phyloP scores from a whole-genome alignment of 768 basidiomycete species.

The Hygrocybe coccinea region DNA sequence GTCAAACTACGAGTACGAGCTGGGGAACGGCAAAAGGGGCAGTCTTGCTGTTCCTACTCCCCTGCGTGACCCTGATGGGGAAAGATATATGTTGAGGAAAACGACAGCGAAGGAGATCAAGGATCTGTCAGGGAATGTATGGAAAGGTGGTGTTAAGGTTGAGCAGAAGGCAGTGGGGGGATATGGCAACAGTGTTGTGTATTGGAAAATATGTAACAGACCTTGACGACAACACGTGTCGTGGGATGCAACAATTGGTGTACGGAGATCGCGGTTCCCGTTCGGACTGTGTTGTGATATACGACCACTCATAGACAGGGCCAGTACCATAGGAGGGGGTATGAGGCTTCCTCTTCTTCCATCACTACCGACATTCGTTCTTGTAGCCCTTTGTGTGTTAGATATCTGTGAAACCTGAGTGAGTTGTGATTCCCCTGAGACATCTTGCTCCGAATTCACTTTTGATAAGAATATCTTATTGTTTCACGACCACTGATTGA shows the following conservation, averaged over 20 bases:
- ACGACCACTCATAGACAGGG: too few relatives aligned
- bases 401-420: too few relatives aligned
- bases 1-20: conserved; percentile 64
- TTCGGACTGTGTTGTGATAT: too few relatives aligned
- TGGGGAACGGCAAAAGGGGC: conserved; percentile 68
- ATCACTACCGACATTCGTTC: neutral
- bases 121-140: conserved; percentile 56
- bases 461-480: too few relatives aligned
- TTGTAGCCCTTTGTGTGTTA: too few relatives aligned
- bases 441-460: too few relatives aligned
- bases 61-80: conserved; percentile 48
- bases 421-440: too few relatives aligned
- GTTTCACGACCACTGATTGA: too few relatives aligned
- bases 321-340: neutral
- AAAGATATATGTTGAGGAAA: conserved; percentile 54
- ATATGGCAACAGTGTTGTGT: conserved; percentile 59
- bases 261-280: too few relatives aligned
- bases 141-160: conserved; percentile 56
- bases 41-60: conserved; percentile 51
- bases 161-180: conserved; percentile 63
- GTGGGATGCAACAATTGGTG: too few relatives aligned
- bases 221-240: neutral
- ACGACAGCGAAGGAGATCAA: conserved; percentile 48
- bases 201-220: conserved; percentile 53
- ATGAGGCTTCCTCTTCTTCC: conserved; percentile 9